These are phyloP conservation scores for Raphanus sativus DNA, from an alignment of 345 rosid genomes.

Conservation along the genomic window DNA sequence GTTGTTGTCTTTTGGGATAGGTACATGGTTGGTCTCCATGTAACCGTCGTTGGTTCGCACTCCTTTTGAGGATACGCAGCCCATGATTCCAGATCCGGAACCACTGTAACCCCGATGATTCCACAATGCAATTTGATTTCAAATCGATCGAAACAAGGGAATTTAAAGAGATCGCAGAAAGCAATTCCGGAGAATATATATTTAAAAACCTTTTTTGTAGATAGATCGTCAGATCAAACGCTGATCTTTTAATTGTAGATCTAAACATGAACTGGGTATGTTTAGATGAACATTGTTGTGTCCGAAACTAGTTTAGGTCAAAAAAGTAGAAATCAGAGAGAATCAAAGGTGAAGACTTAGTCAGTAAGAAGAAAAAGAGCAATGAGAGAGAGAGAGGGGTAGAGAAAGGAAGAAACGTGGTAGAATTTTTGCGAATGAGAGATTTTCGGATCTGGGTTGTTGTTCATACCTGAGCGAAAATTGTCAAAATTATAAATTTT, in stretches of 20 bases:
- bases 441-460: constrained; percentile 43
- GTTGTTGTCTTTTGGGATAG: constrained; percentile 34
- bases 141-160: not conserved
- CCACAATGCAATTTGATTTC: constrained; percentile 1
- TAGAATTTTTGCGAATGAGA: constrained; percentile 29
- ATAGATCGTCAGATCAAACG: constrained; percentile 9
- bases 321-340: constrained; percentile 12
- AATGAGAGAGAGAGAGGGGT: constrained; percentile 1
- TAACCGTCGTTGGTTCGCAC: constrained; percentile 47
- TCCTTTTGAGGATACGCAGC: constrained; percentile 93
- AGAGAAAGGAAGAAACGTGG: constrained; percentile 12
- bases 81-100: constrained; percentile 47
- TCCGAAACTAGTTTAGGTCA: constrained; percentile 7
- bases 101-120: not conserved
- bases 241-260: constrained; percentile 19
- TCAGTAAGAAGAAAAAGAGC: constrained; percentile 17
- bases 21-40: constrained; percentile 39
- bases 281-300: constrained; percentile 20
- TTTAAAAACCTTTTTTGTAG: too few relatives aligned
- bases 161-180: too few relatives aligned
- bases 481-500: too few relatives aligned
- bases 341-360: constrained; percentile 24
- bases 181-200: not conserved
- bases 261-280: constrained; percentile 1
- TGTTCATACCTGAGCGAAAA: constrained; percentile 36